Conservation (phyloP, 306 rosid species). For the Macrotyloma uniflorum region DNA sequence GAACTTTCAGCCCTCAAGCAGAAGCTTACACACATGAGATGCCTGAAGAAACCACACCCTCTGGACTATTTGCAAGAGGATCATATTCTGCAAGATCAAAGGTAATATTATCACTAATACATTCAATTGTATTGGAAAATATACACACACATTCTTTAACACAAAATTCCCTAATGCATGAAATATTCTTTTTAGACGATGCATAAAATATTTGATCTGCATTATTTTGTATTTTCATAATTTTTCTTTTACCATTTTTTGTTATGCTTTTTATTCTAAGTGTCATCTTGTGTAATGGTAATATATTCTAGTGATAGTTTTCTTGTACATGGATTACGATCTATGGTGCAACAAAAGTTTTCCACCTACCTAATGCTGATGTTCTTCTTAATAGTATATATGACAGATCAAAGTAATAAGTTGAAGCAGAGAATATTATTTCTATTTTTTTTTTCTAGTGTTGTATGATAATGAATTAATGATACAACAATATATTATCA, state of each 20-base stretch:
- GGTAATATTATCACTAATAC: slow-evolving; percentile 40
- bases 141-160: background rate
- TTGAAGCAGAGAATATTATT: too few species aligned
- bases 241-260: too few species aligned
- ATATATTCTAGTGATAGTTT: too few species aligned
- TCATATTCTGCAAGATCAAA: slow-evolving; percentile 80
- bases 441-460: too few species aligned
- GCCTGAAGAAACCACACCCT: slow-evolving; percentile 87
- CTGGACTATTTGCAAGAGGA: slow-evolving; percentile 92
- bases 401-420: background rate
- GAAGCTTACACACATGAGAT: slow-evolving; percentile 84
- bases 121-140: background rate
- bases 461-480: background rate
- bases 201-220: too few species aligned
- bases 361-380: background rate
- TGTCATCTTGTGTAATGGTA: too few species aligned
- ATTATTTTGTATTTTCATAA: too few species aligned
- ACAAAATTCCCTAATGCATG: background rate
- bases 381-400: background rate
- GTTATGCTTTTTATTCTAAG: too few species aligned
- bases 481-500: background rate
- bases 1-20: slow-evolving; percentile 86
- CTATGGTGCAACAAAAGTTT: background rate
- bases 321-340: background rate
- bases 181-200: too few species aligned